A percentile compares a stretch with the other conserved stretches of the same genome.
These are phyloP conservation scores for Colletotrichum sp. DNA, from an alignment of 2,329 filamentous ascomycete species.

Conservation along the genomic window DNA sequence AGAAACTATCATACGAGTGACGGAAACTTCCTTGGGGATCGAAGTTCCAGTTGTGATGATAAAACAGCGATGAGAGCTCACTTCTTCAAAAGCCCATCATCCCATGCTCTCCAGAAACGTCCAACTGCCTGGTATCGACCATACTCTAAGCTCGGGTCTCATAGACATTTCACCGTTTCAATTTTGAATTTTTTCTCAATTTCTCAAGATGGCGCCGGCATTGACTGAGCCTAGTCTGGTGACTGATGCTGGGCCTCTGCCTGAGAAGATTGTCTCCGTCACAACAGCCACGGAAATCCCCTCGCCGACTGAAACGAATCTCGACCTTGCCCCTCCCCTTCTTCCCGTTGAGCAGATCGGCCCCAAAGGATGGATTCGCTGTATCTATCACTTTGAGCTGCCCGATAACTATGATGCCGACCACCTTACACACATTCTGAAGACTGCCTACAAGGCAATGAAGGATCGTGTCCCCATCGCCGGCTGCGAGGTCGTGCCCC, in stretches of 20 bases:
- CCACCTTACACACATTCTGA: not conserved
- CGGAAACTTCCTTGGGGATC: not conserved
- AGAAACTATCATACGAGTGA: not conserved
- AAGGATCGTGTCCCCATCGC: not conserved
- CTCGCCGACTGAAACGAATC: not conserved
- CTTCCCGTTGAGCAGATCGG: conserved; percentile 8
- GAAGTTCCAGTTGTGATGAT: not conserved
- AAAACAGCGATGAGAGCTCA: not conserved
- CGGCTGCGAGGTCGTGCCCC: conserved; percentile 4
- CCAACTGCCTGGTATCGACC: not conserved
- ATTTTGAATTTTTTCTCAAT: not conserved
- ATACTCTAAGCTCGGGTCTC: not conserved
- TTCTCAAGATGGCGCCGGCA: not conserved
- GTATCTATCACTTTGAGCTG: conserved; percentile 1
- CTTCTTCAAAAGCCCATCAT: not conserved
- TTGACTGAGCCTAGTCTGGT: not conserved
- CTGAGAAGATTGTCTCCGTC: not conserved
- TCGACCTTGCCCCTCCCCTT: not conserved
- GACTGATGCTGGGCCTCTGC: not conserved
- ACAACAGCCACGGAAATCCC: not conserved
- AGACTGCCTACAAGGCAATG: not conserved
- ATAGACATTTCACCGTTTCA: not conserved
- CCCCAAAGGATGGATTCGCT: not conserved
- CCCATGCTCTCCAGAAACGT: not conserved
- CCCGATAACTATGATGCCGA: not conserved